phyloP scores from a whole-genome alignment of 768 basidiomycete genomes.

The Kwoniella bestiolae region DNA sequence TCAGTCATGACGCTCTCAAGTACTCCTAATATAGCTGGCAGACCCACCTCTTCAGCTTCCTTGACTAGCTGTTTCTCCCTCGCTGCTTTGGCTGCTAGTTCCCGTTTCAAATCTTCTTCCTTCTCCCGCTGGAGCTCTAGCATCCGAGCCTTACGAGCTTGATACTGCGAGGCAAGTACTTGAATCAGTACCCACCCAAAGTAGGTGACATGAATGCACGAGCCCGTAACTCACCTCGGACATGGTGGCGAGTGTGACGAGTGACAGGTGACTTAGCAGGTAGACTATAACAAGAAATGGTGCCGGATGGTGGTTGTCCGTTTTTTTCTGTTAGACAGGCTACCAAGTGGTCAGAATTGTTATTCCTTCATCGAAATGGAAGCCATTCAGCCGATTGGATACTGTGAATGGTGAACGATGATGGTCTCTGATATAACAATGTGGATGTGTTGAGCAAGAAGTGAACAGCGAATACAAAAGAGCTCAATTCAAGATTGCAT shows the following conservation, averaged over 20 bases:
- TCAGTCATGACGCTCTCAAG: not conserved
- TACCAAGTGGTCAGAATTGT: too few species aligned
- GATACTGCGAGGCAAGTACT: slow-evolving; percentile 29
- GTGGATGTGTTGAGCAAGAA: too few species aligned
- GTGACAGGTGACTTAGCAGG: not conserved
- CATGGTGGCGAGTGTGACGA: slow-evolving; percentile 14
- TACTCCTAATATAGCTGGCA: not conserved
- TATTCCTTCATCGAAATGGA: too few species aligned
- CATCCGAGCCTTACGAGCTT: slow-evolving; percentile 37
- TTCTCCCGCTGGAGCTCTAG: slow-evolving; percentile 39
- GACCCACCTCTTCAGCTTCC: slow-evolving; percentile 44
- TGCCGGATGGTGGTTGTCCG: too few species aligned
- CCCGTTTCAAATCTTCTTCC: slow-evolving; percentile 41
- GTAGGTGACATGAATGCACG: not conserved
- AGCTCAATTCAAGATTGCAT: too few species aligned
- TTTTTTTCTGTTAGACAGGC: not conserved
- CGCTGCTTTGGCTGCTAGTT: slow-evolving; percentile 36
- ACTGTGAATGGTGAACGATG: too few species aligned
- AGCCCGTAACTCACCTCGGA: slow-evolving; percentile 16
- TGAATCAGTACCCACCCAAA: not conserved
- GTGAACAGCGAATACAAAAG: too few species aligned
- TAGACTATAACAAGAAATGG: too few species aligned
- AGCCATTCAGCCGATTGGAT: too few species aligned
- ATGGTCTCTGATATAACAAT: too few species aligned
- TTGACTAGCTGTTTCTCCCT: slow-evolving; percentile 40